Evolutionary conservation across 768 basidiomycete species (phyloP), one percentile per base, ranked within the genome.

Genomic region (Asterophora lycoperdoides): DNA sequence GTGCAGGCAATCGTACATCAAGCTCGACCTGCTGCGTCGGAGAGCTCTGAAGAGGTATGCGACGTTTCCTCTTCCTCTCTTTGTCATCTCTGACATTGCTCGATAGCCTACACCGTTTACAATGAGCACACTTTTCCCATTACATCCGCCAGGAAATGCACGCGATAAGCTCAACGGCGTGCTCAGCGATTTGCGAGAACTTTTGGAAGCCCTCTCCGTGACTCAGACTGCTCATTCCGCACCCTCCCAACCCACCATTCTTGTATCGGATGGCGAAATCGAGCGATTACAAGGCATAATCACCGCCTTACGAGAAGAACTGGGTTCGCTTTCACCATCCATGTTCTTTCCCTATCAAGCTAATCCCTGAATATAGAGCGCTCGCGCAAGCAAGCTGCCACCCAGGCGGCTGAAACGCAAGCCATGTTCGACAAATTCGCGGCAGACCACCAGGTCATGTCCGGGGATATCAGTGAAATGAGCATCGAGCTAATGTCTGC

Each of bases 371-470:
- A 14, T 10, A 13, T 13, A 57, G 56, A 55, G 41, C 45, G 19
- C 28, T 55, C 60, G 35, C 55, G 48, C 7, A 74, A 76, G 36
- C 69, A 78, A 43, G 64, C 75, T 3, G 60, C 68, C 26, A 60
- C 53, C 1, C 72, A 75, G 23, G 67, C 71, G 14, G 59, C 64
- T 3, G 74, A 80, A 56, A 74, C 74, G 0, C 78, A 76, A 60
- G 75, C 70, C 9, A 64, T 85, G 48, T 75, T 85, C 34, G 73
- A 83, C 48, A 76, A 77, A 50, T 73, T 83, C 43, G 69, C 76
- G 2, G 63, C 67, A 23, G 75, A 78, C 45, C 77, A 75, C 41
- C 65, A 68, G 33, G 54, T 63, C 20, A 55, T 61, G 28, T 58
- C 57, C 29, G 62, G 56, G 55, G 62, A 71, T 28, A 58, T 66